Evolutionary conservation across 1,284 basidiomycete genomes (phyloP).

Genomic region (Sanghuangporus sanghuang): DNA sequence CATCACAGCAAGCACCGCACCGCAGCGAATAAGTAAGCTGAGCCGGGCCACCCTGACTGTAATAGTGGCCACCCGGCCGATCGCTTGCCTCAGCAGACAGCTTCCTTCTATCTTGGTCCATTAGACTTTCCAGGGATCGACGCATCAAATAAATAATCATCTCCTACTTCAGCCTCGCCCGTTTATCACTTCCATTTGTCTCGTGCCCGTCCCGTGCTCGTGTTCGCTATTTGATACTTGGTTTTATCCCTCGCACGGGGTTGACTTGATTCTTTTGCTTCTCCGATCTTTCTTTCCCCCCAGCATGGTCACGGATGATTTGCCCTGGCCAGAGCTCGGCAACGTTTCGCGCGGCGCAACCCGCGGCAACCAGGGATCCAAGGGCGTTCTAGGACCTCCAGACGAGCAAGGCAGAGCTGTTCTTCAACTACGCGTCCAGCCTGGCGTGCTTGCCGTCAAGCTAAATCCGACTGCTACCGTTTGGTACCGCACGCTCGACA

Average conservation of each 20-base stretch:
- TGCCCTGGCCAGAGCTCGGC: slow-evolving; percentile 78
- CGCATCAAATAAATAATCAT: neutral
- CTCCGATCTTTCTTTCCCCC: neutral
- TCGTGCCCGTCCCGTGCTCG: neutral
- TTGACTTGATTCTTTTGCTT: neutral
- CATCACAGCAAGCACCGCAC: neutral
- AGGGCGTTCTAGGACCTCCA: slow-evolving; percentile 62
- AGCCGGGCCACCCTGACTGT: neutral
- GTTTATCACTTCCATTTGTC: neutral
- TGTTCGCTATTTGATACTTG: neutral
- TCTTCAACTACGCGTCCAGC: slow-evolving; percentile 72
- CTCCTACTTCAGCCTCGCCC: neutral
- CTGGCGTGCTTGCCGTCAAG: slow-evolving; percentile 67
- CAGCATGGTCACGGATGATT: slow-evolving; percentile 46
- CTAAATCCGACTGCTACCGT: slow-evolving; percentile 70
- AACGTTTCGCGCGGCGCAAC: slow-evolving; percentile 80
- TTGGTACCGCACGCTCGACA: slow-evolving; percentile 71
- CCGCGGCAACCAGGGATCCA: slow-evolving; percentile 76
- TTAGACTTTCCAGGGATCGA: neutral
- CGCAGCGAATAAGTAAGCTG: neutral
- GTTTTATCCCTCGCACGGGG: neutral
- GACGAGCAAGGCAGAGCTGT: slow-evolving; percentile 66
- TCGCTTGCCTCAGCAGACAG: neutral
- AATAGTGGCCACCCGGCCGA: neutral
- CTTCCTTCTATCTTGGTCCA: neutral